Base-by-base conservation (phyloP, 805 yeast genomes). In the Brettanomyces nanus region DNA sequence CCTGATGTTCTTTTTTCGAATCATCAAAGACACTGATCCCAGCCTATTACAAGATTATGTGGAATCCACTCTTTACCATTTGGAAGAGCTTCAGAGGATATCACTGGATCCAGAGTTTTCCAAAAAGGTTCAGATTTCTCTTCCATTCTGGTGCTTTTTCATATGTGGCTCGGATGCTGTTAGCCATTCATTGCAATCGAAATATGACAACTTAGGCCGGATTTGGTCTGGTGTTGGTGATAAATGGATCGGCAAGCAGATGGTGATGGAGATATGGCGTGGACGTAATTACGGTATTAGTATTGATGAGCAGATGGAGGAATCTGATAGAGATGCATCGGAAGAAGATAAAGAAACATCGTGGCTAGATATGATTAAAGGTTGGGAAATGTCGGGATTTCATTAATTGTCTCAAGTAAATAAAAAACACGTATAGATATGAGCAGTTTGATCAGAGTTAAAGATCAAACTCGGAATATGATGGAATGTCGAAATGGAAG, bases 401-500 rank as follows among this genome's bases (percentile, higher is more conserved):
- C 45, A 55, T 31, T 59, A 38, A 38, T 17, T 7, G 11, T 23
- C 7, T 23, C 26, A 11, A 23, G 26, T 23, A 23, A 23, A 23
- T 23, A 11, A 23, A 11, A 11, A 23, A 11, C 10, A 23, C 26
- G 10, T 7, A 9, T 9, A 23, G 26, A 7, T 23, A 23, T 23
- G n/a, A n/a, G n/a, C n/a, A n/a, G n/a, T n/a, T n/a, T n/a, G n/a
- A n/a, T n/a, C n/a, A n/a, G n/a, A n/a, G n/a, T n/a, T 11, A 23
- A 23, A 11, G 10, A 15, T 43, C 46, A 36, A 40, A 47, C 31
- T 45, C 43, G 11, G 46, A 31, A 28, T 45, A 75, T 28, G 71
- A 63, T 15, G 94, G 94, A 49, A 84, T 74, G 31, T 84, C 89
- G 44, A 83, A 62, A 57, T 84, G 94, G 71, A 85, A 80, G 56